These are phyloP conservation scores for Calocybe gambosa DNA, from an alignment of 1,284 basidiomycete species.

Conservation along the genomic window DNA sequence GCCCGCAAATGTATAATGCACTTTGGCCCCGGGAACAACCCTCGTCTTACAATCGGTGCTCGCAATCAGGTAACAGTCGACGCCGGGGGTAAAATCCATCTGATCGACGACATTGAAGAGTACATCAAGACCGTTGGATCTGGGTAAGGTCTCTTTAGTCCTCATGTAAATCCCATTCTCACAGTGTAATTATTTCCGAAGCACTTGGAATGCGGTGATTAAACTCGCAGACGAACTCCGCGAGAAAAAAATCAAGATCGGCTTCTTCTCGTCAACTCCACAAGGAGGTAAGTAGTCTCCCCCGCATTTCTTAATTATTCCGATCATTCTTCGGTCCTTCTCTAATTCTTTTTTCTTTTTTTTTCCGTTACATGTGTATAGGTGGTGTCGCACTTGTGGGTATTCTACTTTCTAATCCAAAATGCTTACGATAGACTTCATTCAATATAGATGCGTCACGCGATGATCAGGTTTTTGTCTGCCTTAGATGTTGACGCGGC, in stretches of 20 bases:
- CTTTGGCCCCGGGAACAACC: conserved; percentile 75
- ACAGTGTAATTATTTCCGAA: conserved; percentile 24
- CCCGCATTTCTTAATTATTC: conserved; percentile 2
- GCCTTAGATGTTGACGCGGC: conserved; percentile 74
- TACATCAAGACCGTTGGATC: conserved; percentile 61
- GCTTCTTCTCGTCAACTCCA: conserved; percentile 87
- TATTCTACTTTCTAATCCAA: conserved; percentile 14
- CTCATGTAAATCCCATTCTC: conserved; percentile 3
- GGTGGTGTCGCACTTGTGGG: conserved; percentile 84
- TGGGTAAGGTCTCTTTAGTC: conserved; percentile 28
- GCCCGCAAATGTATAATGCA: conserved; percentile 78
- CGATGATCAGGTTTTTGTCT: conserved; percentile 75
- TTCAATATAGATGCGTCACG: conserved; percentile 76
- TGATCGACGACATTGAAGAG: conserved; percentile 70
- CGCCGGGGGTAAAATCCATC: conserved; percentile 71
- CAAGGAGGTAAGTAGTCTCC: conserved; percentile 60
- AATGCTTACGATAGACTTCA: conserved; percentile 15
- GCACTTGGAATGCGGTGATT: conserved; percentile 71
- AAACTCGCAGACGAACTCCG: conserved; percentile 78
- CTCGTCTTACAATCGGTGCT: conserved; percentile 69
- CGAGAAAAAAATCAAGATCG: conserved; percentile 78
- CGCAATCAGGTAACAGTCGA: conserved; percentile 79
- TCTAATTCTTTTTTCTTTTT: conserved; percentile 18
- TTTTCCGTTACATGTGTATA: conserved; percentile 23
- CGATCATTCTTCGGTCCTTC: conserved; percentile 7